Evolutionary conservation across 75 land plant genomes (phyloP), one percentile per base, ranked within the genome.

Genomic region (Cunninghamia lanceolata): DNA sequence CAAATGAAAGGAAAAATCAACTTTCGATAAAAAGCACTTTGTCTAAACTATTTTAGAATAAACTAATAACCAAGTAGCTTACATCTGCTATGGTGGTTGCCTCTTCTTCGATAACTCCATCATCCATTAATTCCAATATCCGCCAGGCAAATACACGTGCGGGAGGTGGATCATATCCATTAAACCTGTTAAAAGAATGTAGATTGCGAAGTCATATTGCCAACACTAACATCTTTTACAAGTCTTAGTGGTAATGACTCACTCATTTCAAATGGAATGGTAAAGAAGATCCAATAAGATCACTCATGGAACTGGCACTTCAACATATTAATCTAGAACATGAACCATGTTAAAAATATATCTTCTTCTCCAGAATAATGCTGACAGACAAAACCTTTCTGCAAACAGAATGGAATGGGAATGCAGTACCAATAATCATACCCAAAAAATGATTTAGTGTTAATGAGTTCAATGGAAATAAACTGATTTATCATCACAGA

Each of bases 121-220:
- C 88, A 35, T 88, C 89, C 85, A 91, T 93, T 56, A 96, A 84
- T 86, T 95, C 96, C 28, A 95, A 90, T 79, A 95, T 94, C 53
- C 96, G 91, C 91, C 87, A 92, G 7, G 89, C 98, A 89, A 96
- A 95, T 73, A 94, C 87, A 84, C 96, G 95, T 17, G 94, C 91
- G 43, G 95, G 95, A 71, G 91, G 91, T 9, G 96, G 94, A 83
- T 92, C 89, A 86, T 91, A 94, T 25, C 94, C 90, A 82, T 79
- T 90, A 38, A 96, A 78, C 86, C 97, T 96, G 92, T 63, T 46
- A 17, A 83, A 56, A 70, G 35, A 32, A 50, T 73, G 36, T 0
- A 73, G 38, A 34, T 73, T 71, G 11, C 34, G 13, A 34, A 28
- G 68, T 63, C n/a, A 63, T 2, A 63, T 25, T 63, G 68, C 68